Percentiles rank a stretch among this genome's conserved stretches.
These are phyloP conservation scores for Myxozyma vanderwaltii DNA, from an alignment of 805 yeast genomes.

Conservation along the genomic window DNA sequence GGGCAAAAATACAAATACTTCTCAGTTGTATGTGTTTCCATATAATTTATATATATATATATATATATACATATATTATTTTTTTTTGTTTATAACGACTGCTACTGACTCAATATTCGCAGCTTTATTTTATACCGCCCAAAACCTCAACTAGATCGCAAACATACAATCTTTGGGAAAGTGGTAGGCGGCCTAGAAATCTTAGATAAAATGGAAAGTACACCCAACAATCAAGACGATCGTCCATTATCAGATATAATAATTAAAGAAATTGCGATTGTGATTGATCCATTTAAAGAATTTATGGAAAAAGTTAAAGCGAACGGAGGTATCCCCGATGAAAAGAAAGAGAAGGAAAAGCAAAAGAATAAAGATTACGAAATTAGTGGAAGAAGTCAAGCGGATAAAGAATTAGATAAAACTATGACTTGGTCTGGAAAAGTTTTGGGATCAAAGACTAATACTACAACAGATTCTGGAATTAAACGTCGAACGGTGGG, in stretches of 20 bases:
- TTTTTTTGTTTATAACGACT: no score
- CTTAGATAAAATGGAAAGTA: conserved; percentile 50
- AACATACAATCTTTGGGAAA: conserved; percentile 61
- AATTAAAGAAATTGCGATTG: conserved; percentile 23
- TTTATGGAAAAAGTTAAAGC: conserved; percentile 24
- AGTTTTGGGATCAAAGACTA: background rate
- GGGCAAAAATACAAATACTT: conserved; percentile 90
- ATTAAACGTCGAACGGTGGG: background rate
- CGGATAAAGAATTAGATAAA: conserved; percentile 11
- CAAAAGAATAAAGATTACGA: background rate
- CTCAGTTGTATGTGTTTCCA: conserved; percentile 57
- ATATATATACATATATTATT: no score
- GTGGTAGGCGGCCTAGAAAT: conserved; percentile 54
- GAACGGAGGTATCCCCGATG: conserved; percentile 3
- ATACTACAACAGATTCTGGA: background rate
- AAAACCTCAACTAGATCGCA: conserved; percentile 66
- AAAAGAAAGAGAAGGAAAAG: background rate
- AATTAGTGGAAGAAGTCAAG: background rate
- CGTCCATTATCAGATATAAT: conserved; percentile 28
- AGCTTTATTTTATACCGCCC: conserved; percentile 73
- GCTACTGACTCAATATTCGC: background rate
- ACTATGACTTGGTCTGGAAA: conserved; percentile 29
- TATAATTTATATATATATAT: no score
- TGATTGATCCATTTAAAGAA: conserved; percentile 35
- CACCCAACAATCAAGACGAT: conserved; percentile 28